Percentiles rank a stretch among this genome's conserved stretches.
Conservation (phyloP, 352 stramenopile genomes). For the Globisporangium megalacanthum region DNA sequence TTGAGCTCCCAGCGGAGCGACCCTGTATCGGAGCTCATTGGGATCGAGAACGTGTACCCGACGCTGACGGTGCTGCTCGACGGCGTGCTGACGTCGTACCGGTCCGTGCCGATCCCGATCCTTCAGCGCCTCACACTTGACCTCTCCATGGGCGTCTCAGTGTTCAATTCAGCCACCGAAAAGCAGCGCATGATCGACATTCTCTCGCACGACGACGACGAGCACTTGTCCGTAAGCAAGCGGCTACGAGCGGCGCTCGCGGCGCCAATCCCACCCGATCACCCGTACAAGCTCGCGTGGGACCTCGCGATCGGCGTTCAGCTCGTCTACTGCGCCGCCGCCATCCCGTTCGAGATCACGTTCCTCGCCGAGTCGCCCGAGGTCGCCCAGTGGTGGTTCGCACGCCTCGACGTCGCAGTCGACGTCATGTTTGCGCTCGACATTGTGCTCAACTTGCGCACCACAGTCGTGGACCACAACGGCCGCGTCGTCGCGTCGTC, state of each 20-base stretch:
- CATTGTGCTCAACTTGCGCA: conserved; percentile 56
- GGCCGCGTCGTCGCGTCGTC: conserved; percentile 25
- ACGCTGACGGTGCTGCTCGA: conserved; percentile 63
- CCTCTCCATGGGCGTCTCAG: conserved; percentile 68
- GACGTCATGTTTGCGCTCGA: conserved; percentile 48
- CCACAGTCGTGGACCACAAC: conserved; percentile 26
- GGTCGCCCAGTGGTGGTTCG: conserved; percentile 12
- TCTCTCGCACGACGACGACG: conserved; percentile 28
- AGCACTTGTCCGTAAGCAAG: conserved; percentile 18
- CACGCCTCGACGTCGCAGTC: conserved; percentile 32
- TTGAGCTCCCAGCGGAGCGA: conserved; percentile 51
- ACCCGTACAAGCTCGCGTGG: conserved; percentile 46
- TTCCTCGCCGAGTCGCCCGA: conserved; percentile 32
- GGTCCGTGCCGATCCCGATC: conserved; percentile 48
- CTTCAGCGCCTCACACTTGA: conserved; percentile 61
- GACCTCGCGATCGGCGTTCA: conserved; percentile 35
- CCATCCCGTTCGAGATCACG: conserved; percentile 57
- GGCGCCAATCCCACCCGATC: conserved; percentile 39
- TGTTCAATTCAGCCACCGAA: conserved; percentile 68
- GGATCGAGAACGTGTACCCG: conserved; percentile 65
- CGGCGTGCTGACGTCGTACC: conserved; percentile 53
- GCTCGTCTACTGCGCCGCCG: conserved; percentile 49
- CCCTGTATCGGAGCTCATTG: conserved; percentile 41
- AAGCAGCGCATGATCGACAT: conserved; percentile 67
- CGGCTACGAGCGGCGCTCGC: conserved; percentile 20